phyloP scores from a whole-genome alignment of 305 asterid species.

The Fraxinus greggii region DNA sequence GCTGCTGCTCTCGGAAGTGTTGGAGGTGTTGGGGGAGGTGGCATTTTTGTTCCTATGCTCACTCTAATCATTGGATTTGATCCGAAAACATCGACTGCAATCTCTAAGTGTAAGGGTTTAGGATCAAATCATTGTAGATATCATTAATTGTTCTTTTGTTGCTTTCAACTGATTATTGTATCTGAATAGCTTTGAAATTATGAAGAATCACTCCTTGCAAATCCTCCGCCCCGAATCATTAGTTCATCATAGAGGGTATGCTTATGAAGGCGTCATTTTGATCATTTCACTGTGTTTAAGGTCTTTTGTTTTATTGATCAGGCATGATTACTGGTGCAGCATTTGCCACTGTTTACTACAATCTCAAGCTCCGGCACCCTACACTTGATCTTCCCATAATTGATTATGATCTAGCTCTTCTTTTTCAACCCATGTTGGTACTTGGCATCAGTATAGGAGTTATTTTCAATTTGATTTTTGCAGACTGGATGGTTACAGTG shows the following conservation, averaged over 20 bases:
- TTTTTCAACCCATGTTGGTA: neutral
- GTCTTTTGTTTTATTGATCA: neutral
- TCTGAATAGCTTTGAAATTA: neutral
- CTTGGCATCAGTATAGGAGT: neutral
- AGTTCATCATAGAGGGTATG: neutral
- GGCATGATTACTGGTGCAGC: neutral
- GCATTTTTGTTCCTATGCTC: slow-evolving; percentile 70
- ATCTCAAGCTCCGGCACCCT: neutral
- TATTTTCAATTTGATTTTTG: slow-evolving; percentile 46
- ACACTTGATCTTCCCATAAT: neutral
- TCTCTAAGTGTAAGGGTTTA: slow-evolving; percentile 50
- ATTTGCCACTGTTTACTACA: neutral
- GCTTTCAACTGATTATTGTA: neutral
- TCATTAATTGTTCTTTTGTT: neutral
- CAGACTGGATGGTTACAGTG: slow-evolving; percentile 67
- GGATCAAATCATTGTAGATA: neutral
- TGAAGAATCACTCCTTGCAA: neutral
- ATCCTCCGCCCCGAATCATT: neutral
- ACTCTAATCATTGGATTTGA: slow-evolving; percentile 58
- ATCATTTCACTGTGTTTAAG: neutral
- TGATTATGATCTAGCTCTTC: neutral
- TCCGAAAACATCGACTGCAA: slow-evolving; percentile 65
- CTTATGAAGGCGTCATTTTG: neutral
- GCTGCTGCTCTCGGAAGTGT: slow-evolving; percentile 77
- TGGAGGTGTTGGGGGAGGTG: slow-evolving; percentile 77